A percentile compares a stretch with the other conserved stretches of the same genome.
Conservation (phyloP, 352 stramenopile genomes). For the Pilasporangium apinafurcum region DNA sequence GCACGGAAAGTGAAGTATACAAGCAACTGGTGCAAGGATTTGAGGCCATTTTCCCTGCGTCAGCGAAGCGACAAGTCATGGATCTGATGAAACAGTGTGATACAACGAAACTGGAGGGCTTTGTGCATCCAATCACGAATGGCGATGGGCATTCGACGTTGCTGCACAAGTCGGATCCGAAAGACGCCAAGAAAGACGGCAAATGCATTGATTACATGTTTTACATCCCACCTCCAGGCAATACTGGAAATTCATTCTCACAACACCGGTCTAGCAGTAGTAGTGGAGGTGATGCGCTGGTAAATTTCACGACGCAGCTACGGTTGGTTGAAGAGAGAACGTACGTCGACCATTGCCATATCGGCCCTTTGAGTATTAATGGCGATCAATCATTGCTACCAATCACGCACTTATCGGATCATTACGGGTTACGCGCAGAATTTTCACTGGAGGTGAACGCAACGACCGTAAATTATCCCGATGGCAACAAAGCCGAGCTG, state of each 20-base stretch:
- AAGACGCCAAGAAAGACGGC: conserved; percentile 44
- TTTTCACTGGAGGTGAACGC: conserved; percentile 50
- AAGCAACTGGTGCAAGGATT: conserved; percentile 33
- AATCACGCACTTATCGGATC: conserved; percentile 77
- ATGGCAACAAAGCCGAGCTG: conserved; percentile 19
- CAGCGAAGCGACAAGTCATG: conserved; percentile 23
- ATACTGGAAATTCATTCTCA: too few relatives aligned
- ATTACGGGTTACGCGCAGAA: conserved; percentile 55
- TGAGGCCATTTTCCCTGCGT: too few relatives aligned
- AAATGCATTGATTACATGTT: conserved; percentile 89
- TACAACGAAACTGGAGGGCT: conserved; percentile 31
- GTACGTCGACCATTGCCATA: conserved; percentile 47
- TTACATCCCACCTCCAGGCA: conserved; percentile 54
- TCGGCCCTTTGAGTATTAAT: conserved; percentile 11
- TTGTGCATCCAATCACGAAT: conserved; percentile 74
- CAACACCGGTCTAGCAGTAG: too few relatives aligned
- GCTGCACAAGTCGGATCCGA: conserved; percentile 34
- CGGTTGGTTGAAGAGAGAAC: conserved; percentile 33
- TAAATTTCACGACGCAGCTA: conserved; percentile 26
- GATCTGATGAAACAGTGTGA: conserved; percentile 73
- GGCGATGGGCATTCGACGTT: conserved; percentile 69
- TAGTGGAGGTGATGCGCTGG: conserved; percentile 13
- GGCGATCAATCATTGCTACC: conserved; percentile 20
- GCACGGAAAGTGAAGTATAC: conserved; percentile 57
- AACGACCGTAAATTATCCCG: conserved; percentile 28